Percentiles rank a stretch among this genome's conserved stretches.
These are phyloP conservation scores for Penicillium crystallinum DNA, from an alignment of 495 filamentous ascomycete genomes.

Conservation along the genomic window DNA sequence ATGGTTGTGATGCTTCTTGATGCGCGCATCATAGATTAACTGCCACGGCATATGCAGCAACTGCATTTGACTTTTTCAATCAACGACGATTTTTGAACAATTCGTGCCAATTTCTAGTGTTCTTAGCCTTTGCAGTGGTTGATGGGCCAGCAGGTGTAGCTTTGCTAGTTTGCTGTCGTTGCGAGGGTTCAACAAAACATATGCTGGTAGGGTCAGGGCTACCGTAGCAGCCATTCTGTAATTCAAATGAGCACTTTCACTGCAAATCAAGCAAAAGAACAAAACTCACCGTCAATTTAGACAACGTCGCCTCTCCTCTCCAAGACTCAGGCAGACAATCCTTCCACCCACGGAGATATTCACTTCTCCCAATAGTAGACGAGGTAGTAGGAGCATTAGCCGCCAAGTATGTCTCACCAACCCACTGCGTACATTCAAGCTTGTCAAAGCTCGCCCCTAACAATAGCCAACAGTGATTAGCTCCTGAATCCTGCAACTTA, in stretches of 20 bases:
- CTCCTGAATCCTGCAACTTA: neutral
- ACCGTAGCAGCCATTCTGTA: constrained; percentile 33
- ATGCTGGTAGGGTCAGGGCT: constrained; percentile 37
- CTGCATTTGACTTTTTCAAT: constrained; percentile 13
- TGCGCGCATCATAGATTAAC: constrained; percentile 13
- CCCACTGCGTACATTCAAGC: constrained; percentile 39
- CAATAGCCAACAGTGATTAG: constrained; percentile 7
- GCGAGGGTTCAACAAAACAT: constrained; percentile 31
- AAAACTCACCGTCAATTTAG: constrained; percentile 41
- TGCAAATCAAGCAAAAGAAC: neutral
- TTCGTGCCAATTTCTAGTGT: constrained; percentile 83
- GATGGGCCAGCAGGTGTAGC: constrained; percentile 26
- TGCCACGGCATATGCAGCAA: constrained; percentile 14
- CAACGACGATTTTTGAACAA: constrained; percentile 56
- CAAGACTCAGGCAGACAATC: constrained; percentile 55
- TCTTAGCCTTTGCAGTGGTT: constrained; percentile 40
- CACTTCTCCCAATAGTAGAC: constrained; percentile 35
- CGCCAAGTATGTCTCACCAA: constrained; percentile 50
- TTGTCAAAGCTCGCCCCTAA: constrained; percentile 47
- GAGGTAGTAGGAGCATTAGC: constrained; percentile 35
- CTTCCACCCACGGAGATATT: constrained; percentile 51
- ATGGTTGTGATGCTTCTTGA: constrained; percentile 20
- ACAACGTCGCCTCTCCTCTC: constrained; percentile 46
- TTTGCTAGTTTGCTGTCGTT: constrained; percentile 31
- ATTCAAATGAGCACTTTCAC: neutral